Base-by-base conservation (phyloP, 345 rosid genomes). In the Salix arbutifolia region DNA sequence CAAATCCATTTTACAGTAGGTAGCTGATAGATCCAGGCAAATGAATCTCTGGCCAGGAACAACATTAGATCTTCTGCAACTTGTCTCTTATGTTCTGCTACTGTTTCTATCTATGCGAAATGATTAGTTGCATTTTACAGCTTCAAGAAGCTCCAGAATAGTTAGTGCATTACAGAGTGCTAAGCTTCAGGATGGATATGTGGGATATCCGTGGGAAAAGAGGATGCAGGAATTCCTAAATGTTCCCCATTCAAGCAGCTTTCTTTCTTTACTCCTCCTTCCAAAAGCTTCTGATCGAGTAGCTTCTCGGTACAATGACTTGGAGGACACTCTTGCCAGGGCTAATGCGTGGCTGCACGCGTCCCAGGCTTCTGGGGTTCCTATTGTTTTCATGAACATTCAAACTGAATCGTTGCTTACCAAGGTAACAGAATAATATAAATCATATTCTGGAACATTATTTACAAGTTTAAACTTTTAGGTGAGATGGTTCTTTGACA, bases 261-360 rank as follows among this genome's bases (percentile, higher is more conserved):
- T 93, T 78, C 94, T 96, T 67, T 93, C 99, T 42, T 68, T 96
- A 71, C 92, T 96, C 67, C 82, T 96, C 83, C 93, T 96, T 74
- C 99, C 99, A 44, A 92, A 93, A 87, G 94, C 88, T 60, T 88
- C 94, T 1, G 98, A 93, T 79, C 82, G 78, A 42, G 82, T 84
- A 28, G 91, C 91, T 58, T 91, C 99, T 17, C 87, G 92, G 35
- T 96, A 93, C 84, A 93, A 92, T 23, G 98, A 93, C 77, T 80
- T 92, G 84, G 99, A 93, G 79, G 98, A 96, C 83, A 96, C 99
- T n/a, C 92, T 96, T 65, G 92, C 99, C 50, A 87, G 98, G 56
- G 99, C 98, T 16, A 89, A 93, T 75, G 87, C 92, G 8, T 96
- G 99, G 99, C 86, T 96, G 31, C 84, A 84, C 48, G 90, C 96